Base-by-base conservation (phyloP, 352 stramenopile species). In the Globisporangium alternatum region DNA sequence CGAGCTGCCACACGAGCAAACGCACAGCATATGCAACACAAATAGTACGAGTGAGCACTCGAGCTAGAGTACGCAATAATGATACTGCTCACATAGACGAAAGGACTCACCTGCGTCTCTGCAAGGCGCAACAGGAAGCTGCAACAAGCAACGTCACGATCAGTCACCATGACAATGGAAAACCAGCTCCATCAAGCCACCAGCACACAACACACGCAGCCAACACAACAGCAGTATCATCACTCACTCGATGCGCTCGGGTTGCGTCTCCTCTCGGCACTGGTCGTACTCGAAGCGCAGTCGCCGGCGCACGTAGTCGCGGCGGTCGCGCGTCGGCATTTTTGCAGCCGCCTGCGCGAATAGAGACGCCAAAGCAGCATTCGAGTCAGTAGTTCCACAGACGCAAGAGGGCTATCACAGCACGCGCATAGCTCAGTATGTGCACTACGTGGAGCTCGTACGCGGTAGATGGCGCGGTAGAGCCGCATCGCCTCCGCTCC, bases 391-490 rank as follows among this genome's bases (percentile, higher is more conserved):
- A 17, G 25, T 28, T 28, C 48, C 6, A 28, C 19, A 54, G 1
- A 19, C 31, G 19, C 33, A 12, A 52, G 22, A 31, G 39, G 56
- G 52, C 28, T 22, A 13, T 3, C 5, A 22, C n/a, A 25, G 8
- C 30, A 12, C 15, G 2, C 1, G 9, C 2, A 6, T 13, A 22
- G 5, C 21, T 7, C 28, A 45, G 19, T 19, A 22, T 15, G 30
- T 12, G 7, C 28, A 39, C 35, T 30, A 19, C 22, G 28, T 43
- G 44, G 54, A 33, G 39, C 33, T 61, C 79, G 65, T 65, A 92
- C 81, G 60, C 83, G 83, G 59, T 91, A 93, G 60, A 93, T 93
- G 7, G 77, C 75, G 58, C 83, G 81, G 58, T 93, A 93, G 59
- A 91, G 65, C 43, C 75, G 77, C 65, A 90, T 59, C 51, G 78